Evolutionary conservation across 192 early-diverging fungal species (phyloP).

Genomic region (Coemansia sp.): DNA sequence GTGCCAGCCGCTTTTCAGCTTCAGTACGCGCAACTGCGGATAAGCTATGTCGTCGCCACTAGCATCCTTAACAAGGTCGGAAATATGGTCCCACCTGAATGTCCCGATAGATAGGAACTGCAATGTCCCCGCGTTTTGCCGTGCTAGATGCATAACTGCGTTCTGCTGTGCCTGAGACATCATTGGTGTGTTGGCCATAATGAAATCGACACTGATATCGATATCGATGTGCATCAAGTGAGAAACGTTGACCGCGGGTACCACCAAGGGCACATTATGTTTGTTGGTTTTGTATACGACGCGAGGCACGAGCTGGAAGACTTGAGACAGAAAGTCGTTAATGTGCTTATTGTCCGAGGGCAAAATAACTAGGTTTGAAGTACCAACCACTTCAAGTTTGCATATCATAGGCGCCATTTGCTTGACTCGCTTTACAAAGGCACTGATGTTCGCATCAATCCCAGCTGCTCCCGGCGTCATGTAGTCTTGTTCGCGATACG

Average conservation of each 20-base stretch:
- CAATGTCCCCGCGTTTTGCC: neutral
- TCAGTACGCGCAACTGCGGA: neutral
- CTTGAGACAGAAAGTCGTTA: neutral
- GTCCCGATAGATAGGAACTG: neutral
- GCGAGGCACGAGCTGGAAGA: neutral
- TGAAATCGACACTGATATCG: neutral
- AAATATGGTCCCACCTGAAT: neutral
- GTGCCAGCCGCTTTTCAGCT: neutral
- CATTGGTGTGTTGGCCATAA: neutral
- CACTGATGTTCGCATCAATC: neutral
- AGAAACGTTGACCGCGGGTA: neutral
- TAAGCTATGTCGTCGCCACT: neutral
- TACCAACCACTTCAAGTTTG: neutral
- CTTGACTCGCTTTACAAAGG: neutral
- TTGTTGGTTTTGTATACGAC: neutral
- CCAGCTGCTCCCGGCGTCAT: neutral
- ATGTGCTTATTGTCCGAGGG: neutral
- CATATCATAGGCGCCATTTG: neutral
- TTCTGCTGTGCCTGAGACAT: neutral
- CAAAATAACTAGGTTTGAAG: neutral
- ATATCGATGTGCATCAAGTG: neutral
- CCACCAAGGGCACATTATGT: neutral
- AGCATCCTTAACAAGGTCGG: constrained; percentile 2
- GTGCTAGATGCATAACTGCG: neutral
- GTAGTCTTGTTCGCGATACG: neutral